A percentile compares a stretch with the other conserved stretches of the same genome.
These are phyloP conservation scores for Xylariales sp. DNA, from an alignment of 2,329 filamentous ascomycete genomes.

Conservation along the genomic window DNA sequence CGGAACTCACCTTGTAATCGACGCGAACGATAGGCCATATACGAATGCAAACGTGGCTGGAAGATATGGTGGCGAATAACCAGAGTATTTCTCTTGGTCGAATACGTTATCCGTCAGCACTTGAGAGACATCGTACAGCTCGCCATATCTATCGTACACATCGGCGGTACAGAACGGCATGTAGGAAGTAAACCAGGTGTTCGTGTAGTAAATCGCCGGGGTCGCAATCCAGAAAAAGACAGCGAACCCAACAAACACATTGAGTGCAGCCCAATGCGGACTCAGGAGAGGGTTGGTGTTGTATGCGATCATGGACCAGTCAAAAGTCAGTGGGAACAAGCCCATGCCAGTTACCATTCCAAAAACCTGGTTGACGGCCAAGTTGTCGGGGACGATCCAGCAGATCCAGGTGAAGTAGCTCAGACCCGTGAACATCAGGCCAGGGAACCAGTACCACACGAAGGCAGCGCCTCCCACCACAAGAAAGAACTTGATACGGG, in stretches of 20 bases:
- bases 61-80: conserved; percentile 38
- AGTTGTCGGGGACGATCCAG: conserved; percentile 44
- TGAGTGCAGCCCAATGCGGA: conserved; percentile 41
- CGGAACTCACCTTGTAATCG: conserved; percentile 20
- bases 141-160: conserved; percentile 49
- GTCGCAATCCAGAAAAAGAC: conserved; percentile 43
- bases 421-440: conserved; percentile 39
- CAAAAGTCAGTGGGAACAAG: conserved; percentile 36
- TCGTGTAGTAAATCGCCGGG: conserved; percentile 41
- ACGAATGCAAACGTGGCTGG: conserved; percentile 22
- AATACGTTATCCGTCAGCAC: conserved; percentile 43
- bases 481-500: conserved; percentile 28
- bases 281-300: conserved; percentile 36
- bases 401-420: conserved; percentile 42
- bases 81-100: conserved; percentile 42
- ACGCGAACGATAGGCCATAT: conserved; percentile 24
- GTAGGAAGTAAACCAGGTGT: conserved; percentile 47
- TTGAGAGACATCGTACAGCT: conserved; percentile 41
- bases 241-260: conserved; percentile 36
- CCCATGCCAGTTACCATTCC: conserved; percentile 40
- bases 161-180: conserved; percentile 48
- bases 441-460: conserved; percentile 47
- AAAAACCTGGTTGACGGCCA: conserved; percentile 41
- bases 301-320: conserved; percentile 34
- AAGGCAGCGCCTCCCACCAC: conserved; percentile 31